phyloP scores from a whole-genome alignment of 495 filamentous ascomycete species.

The Trypethelium eluteriae region DNA sequence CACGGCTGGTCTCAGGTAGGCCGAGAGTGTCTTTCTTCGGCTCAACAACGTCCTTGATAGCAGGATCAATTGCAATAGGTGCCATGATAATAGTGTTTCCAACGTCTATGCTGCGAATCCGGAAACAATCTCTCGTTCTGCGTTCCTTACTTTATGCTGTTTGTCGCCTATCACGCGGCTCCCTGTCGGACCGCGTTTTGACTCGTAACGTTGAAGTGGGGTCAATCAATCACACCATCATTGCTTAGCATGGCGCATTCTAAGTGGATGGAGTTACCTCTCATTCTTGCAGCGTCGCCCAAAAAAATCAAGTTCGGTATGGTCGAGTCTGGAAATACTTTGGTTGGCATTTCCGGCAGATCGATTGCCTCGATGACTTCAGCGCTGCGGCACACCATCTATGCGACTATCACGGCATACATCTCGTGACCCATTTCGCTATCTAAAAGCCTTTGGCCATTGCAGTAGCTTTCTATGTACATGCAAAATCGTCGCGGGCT shows the following conservation, averaged over 20 bases:
- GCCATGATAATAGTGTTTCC: slow-evolving; percentile 16
- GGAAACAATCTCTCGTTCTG: background rate
- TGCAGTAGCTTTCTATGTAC: background rate
- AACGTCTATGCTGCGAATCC: background rate
- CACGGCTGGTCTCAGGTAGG: slow-evolving; percentile 47
- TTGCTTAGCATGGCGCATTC: slow-evolving; percentile 21
- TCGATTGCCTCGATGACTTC: slow-evolving; percentile 7
- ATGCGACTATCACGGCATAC: background rate
- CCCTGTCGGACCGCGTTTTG: background rate
- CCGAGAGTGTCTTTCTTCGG: slow-evolving; percentile 56
- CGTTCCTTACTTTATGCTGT: background rate
- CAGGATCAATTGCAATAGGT: slow-evolving; percentile 45
- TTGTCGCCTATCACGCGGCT: background rate
- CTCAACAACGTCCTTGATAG: slow-evolving; percentile 52
- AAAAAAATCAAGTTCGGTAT: background rate
- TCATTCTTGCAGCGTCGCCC: background rate
- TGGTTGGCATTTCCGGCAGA: no score
- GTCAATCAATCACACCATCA: slow-evolving; percentile 24
- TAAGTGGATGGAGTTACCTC: background rate
- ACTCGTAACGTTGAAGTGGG: slow-evolving; percentile 19
- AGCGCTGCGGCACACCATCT: background rate
- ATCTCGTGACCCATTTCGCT: background rate
- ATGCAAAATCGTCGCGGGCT: background rate
- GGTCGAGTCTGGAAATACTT: background rate
- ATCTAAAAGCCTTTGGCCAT: background rate